Conservation (phyloP, 345 rosid genomes). For the Acer saccharum region DNA sequence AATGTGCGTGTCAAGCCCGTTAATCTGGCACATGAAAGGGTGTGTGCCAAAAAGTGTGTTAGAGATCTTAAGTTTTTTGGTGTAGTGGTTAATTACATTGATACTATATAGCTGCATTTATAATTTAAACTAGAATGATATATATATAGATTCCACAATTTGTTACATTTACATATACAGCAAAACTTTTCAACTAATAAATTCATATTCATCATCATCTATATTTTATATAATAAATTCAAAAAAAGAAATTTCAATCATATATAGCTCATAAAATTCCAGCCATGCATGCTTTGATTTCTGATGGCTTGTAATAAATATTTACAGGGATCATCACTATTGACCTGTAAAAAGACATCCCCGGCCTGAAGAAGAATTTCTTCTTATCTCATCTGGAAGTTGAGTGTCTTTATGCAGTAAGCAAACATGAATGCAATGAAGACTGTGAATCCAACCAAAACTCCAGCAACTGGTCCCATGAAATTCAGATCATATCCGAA, state of each 20-base stretch:
- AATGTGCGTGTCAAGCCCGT: too few species aligned
- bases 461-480: constrained; percentile 65
- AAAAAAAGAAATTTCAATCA: background rate
- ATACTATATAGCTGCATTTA: too few species aligned
- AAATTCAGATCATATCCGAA: constrained; percentile 66
- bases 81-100: too few species aligned
- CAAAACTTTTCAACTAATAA: background rate
- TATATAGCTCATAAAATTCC: background rate
- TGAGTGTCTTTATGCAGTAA: constrained; percentile 65
- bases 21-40: too few species aligned
- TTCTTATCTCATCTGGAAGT: constrained; percentile 77
- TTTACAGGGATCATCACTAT: background rate
- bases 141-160: background rate
- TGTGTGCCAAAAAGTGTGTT: too few species aligned
- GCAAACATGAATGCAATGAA: constrained; percentile 79
- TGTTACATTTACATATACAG: background rate
- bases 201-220: background rate
- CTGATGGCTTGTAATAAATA: background rate
- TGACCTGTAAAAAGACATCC: background rate
- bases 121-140: too few species aligned
- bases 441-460: constrained; percentile 56
- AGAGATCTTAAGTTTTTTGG: too few species aligned
- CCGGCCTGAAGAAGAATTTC: background rate
- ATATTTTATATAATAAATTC: background rate
- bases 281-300: background rate